phyloP scores from a whole-genome alignment of 1,139 yeast genomes.

The Yamadazyma friedrichii region DNA sequence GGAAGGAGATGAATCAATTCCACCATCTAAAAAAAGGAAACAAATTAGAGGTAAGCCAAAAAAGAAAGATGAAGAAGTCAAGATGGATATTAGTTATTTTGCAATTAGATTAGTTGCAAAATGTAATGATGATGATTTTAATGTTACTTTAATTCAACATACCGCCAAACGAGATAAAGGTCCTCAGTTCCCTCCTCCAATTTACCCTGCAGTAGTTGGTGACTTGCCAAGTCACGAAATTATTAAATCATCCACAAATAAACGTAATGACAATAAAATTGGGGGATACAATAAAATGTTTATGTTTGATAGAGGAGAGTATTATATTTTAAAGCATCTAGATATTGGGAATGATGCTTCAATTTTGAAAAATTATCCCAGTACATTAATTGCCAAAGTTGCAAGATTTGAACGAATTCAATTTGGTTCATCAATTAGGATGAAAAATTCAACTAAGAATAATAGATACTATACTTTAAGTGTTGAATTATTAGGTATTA shows the following conservation, averaged over 20 bases:
- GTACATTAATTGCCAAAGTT: slow-evolving; percentile 53
- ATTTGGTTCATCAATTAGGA: slow-evolving; percentile 59
- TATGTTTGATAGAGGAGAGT: slow-evolving; percentile 45
- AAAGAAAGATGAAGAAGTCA: neutral
- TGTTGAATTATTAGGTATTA: slow-evolving; percentile 54
- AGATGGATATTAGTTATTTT: slow-evolving; percentile 49
- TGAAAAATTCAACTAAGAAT: slow-evolving; percentile 45
- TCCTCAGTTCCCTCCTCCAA: slow-evolving; percentile 62
- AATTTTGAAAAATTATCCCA: slow-evolving; percentile 44
- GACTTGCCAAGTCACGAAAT: slow-evolving; percentile 56
- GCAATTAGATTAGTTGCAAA: slow-evolving; percentile 56
- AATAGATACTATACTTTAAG: slow-evolving; percentile 51
- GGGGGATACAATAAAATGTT: slow-evolving; percentile 25
- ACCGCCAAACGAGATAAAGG: slow-evolving; percentile 74
- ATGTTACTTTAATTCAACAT: slow-evolving; percentile 58
- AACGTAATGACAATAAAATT: slow-evolving; percentile 36
- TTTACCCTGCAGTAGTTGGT: slow-evolving; percentile 59
- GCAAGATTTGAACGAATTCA: slow-evolving; percentile 71
- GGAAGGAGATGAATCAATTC: slow-evolving; percentile 10
- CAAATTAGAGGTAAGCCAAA: neutral
- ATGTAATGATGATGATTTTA: slow-evolving; percentile 52
- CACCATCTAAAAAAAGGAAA: slow-evolving; percentile 5
- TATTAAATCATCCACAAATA: slow-evolving; percentile 60
- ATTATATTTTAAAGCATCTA: slow-evolving; percentile 30
- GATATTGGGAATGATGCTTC: slow-evolving; percentile 32